Base-by-base conservation (phyloP, 2,329 filamentous ascomycete species). In the Cladophialophora immunda region DNA sequence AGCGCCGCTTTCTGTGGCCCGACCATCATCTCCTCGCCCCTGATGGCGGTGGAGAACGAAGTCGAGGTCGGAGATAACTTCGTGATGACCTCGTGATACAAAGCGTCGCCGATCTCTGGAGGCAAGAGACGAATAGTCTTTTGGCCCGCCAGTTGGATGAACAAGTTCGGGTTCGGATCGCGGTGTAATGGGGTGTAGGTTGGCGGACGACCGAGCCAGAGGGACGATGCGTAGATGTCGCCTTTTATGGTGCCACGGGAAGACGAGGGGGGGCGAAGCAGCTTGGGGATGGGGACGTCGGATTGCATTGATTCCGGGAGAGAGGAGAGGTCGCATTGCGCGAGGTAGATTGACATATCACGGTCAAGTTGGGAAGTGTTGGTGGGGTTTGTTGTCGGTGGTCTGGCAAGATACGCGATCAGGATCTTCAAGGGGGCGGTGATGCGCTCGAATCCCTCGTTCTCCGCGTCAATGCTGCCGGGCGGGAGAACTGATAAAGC, bases 161-260 rank as follows among this genome's bases (percentile, higher is more conserved):
- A 97, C 0, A 97, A 74, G 75, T 99, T 99, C 0, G 93, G 93
- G 74, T 98, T 98, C 0, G 95, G 95, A 74, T 99, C 95, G 62
- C 91, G 87, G 78, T 99, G 95, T 2, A 97, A 82, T 3, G 95
- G 93, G 0, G 95, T 97, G 73, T 93, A 93, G 0, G 94, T 97
- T 0, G 93, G 93, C 45, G 93, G 88, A 15, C 90, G 83, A 0
- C 95, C 95, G 13, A 98, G 85, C 94, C 94, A 99, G 52, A 98
- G 82, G 72, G 92, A 96, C 0, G 91, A 90, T 73, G 85, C 87
- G 76, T 98, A 97, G n/a, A 97, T 80, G 76, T 97, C 94, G 2
- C 92, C 93, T 71, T 86, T 90, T 0, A 92, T 1, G 87, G 85
- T 6, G 81, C 76, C 3, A 75, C 77, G 97, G 87, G 3, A 94